A percentile compares a stretch with the other conserved stretches of the same genome.
Evolutionary conservation across 495 filamentous ascomycete genomes (phyloP).

Genomic region (Parathielavia appendiculata): DNA sequence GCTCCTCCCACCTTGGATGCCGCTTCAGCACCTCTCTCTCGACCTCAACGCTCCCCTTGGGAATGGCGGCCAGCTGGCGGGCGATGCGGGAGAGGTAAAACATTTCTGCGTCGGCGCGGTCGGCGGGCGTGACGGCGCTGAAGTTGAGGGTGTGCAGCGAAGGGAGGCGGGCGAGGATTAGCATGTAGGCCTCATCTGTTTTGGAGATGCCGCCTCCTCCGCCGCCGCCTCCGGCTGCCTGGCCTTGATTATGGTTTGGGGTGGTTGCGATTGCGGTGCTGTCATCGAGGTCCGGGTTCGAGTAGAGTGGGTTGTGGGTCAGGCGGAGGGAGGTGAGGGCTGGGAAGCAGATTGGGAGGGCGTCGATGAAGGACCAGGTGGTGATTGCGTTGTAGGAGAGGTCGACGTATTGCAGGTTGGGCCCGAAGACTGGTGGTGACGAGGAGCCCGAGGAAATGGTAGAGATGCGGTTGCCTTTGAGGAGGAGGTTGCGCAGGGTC

Average conservation of each 20-base stretch:
- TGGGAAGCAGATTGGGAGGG: conserved; percentile 60
- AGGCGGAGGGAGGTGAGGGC: conserved; percentile 67
- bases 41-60: conserved; percentile 46
- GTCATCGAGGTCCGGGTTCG: conserved; percentile 44
- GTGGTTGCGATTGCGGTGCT: conserved; percentile 25
- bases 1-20: conserved; percentile 64
- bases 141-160: conserved; percentile 70
- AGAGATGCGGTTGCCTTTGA: conserved; percentile 53
- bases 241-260: background rate
- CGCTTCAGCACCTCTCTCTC: conserved; percentile 48
- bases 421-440: conserved; percentile 27
- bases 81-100: conserved; percentile 84
- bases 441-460: conserved; percentile 24
- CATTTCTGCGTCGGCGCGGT: conserved; percentile 80
- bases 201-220: conserved; percentile 20
- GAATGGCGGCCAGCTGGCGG: conserved; percentile 59
- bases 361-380: conserved; percentile 67
- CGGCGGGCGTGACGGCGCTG: conserved; percentile 61
- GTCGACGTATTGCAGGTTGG: conserved; percentile 60
- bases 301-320: conserved; percentile 77
- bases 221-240: background rate
- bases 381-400: conserved; percentile 71
- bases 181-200: conserved; percentile 68
- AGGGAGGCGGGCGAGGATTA: conserved; percentile 72
- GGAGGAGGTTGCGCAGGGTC: conserved; percentile 56